Base-by-base conservation (phyloP, 495 filamentous ascomycete species). In the Geoglossum glabrum region DNA sequence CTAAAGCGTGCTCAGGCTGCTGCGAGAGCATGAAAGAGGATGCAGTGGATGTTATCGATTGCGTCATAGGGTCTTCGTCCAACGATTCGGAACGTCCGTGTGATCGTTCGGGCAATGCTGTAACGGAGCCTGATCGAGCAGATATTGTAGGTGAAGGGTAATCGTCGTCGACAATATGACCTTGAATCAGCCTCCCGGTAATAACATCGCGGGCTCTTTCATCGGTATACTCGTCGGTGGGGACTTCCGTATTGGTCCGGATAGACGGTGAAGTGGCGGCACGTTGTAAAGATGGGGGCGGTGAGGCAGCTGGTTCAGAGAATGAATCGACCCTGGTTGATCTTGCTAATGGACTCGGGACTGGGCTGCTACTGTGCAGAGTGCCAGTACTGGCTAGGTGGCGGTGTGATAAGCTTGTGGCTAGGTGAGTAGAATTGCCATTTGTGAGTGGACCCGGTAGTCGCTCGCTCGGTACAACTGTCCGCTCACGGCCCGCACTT, bases 111-210 rank as follows among this genome's bases (percentile, higher is more conserved):
- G 71, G 66, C 26, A 67, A 59, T 19, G 69, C 75, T 9, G 70
- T 69, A n/a, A 77, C 71, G 21, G 76, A 81, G 23, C 68, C 72
- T 21, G 75, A 79, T 57, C 76, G 70, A 4, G 79, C 78, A 9
- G 89, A 93, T 7, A 79, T 73, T 25, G 77, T 70, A 15, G 84
- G 81, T 9, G 85, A 87, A n/a, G 82, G 83, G 64, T 87, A 87
- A 66, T 95, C 83, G 69, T 98, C 92, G 55, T 94, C 84, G 15
- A 98, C 93, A 64, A 98, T 85, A 65, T 97, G 92, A 19, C 92
- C 92, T 61, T 96, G 90, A n/a, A 96, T 78, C 34, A 98, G 74
- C 33, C 92, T 80, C 33, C 87, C 93, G 43, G 89, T 90, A 46
- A 88, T 90, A 40, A 98, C 89, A 67, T 97, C 87, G 43, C 80